Base-by-base conservation (phyloP, 192 early-diverging fungal genomes). In the Coemansia sp. region DNA sequence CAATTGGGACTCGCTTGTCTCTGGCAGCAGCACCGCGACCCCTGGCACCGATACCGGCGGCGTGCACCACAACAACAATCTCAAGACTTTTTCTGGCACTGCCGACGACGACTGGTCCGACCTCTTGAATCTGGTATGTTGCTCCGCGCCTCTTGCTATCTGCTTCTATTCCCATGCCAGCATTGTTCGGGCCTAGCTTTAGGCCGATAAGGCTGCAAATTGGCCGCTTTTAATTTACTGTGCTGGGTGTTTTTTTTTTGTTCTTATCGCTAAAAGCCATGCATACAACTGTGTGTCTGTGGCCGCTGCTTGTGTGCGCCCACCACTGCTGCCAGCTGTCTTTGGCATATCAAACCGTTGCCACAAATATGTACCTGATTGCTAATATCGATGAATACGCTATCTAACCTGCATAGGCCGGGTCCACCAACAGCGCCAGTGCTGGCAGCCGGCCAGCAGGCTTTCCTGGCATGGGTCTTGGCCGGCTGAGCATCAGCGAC, bases 101-200 rank as follows among this genome's bases (percentile, higher is more conserved):
- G 63, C 63, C 27, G 73, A 73, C 60, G 74, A 76, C 56, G 79
- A 82, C 63, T 82, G 79, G 79, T 76, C 79, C 15, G 59, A 71
- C 27, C 59, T 82, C n/a, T 56, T 82, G 63, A 69, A 70, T 56
- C 67, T 76, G 70, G 79, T 82, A 82, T 35, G 73, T 65, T 51
- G 22, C 1, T 9, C 31, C 8, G 37, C 37, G 37, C 31, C 5
- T 35, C 31, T 24, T n/a, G 53, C 31, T 25, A 24, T 49, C 6
- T 20, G 12, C 27, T 12, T 45, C 42, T 45, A 19, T 45, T 45
- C n/a, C 42, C 14, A 17, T n/a, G 47, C 24, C 24, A 8, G 24
- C 47, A 49, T 49, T 49, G 47, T 49, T 49, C 47, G 27, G n/a
- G n/a, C n/a, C n/a, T n/a, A n/a, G n/a, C n/a, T n/a, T n/a, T n/a